These are phyloP conservation scores for Hirsutella minnesotensis DNA, from an alignment of 2,329 filamentous ascomycete species.

Conservation along the genomic window DNA sequence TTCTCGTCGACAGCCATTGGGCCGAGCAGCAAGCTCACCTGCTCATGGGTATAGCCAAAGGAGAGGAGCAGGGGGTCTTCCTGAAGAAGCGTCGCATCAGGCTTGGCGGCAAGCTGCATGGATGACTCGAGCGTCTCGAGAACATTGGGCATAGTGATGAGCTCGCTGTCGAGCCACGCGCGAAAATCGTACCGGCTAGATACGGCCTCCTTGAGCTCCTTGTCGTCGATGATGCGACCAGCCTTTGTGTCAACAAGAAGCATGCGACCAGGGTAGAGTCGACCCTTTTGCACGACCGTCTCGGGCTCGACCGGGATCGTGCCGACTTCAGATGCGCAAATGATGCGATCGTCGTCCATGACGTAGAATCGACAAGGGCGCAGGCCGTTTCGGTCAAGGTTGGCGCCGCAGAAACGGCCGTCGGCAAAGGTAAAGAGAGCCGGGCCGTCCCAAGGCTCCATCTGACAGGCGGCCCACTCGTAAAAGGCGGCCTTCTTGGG, in stretches of 20 bases:
- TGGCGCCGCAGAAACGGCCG: conserved; percentile 92
- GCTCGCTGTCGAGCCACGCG: conserved; percentile 74
- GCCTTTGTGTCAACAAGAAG: conserved; percentile 81
- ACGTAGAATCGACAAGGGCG: conserved; percentile 95
- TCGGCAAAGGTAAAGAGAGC: conserved; percentile 96
- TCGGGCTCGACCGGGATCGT: conserved; percentile 88
- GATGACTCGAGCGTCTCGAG: conserved; percentile 48
- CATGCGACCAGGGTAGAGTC: conserved; percentile 91
- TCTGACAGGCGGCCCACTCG: conserved; percentile 96
- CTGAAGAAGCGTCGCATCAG: conserved; percentile 62
- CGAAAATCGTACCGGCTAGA: conserved; percentile 80
- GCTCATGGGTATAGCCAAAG: conserved; percentile 91
- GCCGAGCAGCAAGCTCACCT: conserved; percentile 80
- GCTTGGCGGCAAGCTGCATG: conserved; percentile 52
- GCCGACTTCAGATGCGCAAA: conserved; percentile 93
- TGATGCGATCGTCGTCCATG: conserved; percentile 91
- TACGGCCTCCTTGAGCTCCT: conserved; percentile 81
- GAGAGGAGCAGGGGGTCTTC: conserved; percentile 75
- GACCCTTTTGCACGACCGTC: conserved; percentile 81
- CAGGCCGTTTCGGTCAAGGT: conserved; percentile 89
- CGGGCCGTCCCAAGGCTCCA: conserved; percentile 98
- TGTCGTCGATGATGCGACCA: conserved; percentile 88
- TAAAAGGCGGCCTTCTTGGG: conserved; percentile 95
- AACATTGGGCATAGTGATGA: conserved; percentile 70
- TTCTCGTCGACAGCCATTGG: conserved; percentile 98